Percentiles rank a stretch among this genome's conserved stretches.
Conservation (phyloP, 2,329 filamentous ascomycete genomes). For the Purpureocillium takamizusanense region DNA sequence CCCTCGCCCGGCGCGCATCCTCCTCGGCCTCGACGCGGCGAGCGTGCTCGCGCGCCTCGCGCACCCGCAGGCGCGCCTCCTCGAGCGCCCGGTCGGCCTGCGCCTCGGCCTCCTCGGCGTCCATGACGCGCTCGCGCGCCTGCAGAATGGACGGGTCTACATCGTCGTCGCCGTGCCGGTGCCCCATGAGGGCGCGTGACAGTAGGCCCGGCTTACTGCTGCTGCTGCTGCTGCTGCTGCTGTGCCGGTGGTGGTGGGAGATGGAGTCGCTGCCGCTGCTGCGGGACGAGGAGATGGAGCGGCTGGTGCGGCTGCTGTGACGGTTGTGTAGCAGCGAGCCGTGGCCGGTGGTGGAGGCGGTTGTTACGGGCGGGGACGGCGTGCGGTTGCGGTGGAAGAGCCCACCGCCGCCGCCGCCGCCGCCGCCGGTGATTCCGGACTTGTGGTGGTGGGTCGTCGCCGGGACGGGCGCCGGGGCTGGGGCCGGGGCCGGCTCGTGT, state of each 20-base stretch:
- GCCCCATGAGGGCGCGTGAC: constrained; percentile 19
- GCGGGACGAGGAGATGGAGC: constrained; percentile 8
- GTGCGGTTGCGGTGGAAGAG: constrained; percentile 6
- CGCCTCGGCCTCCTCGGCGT: constrained; percentile 53
- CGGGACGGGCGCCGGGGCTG: constrained; percentile 9
- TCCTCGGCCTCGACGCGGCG: constrained; percentile 55
- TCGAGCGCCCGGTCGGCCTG: constrained; percentile 57
- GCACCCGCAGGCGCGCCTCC: constrained; percentile 47
- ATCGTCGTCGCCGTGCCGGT: constrained; percentile 32
- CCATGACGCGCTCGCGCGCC: constrained; percentile 52
- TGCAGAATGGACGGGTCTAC: constrained; percentile 54
- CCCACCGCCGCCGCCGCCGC: constrained; percentile 5
- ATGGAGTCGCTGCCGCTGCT: constrained; percentile 4
- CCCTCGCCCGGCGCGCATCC: constrained; percentile 55
- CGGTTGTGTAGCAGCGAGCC: no score
- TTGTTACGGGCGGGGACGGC: neutral
- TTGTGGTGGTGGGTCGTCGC: constrained; percentile 1
- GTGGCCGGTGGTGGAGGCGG: no score
- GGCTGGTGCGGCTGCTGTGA: constrained; percentile 7
- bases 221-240: constrained; percentile 5
- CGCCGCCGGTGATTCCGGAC: no score
- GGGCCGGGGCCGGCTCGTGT: constrained; percentile 15
- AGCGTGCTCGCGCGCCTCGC: constrained; percentile 55
- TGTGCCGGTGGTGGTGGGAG: constrained; percentile 2
- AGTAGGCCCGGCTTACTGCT: no score